Base-by-base conservation (phyloP, 2,329 filamentous ascomycete genomes). In the Colletotrichum sp. region DNA sequence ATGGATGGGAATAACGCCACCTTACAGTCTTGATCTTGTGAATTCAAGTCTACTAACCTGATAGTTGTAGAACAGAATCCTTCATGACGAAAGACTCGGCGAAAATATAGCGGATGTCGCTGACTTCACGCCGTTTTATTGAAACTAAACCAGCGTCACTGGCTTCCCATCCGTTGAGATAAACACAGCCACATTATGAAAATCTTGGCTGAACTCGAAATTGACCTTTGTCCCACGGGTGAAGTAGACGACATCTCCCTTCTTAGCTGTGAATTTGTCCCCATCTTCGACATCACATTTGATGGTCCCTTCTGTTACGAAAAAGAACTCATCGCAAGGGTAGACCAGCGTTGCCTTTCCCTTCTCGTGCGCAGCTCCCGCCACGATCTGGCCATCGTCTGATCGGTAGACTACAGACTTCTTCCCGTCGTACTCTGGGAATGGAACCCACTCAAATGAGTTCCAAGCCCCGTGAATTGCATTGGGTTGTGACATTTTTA, bases 61-160 rank as follows among this genome's bases (percentile, higher is more conserved):
- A 43, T 43, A 12, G 5, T 6, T n/a, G 38, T 43, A 0, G 3
- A 36, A 36, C 16, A 16, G 34, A 1, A 4, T 18, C 1, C 38
- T 3, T 6, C 0, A 5, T 10, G 16, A 43, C 16, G 16, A 10
- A 18, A 10, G 8, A 1, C 38, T 6, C 2, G 38, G 38, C 38
- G 1, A n/a, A 43, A 43, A 3, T 0, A 10, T 10, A 18, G 38
- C 16, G 8, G 16, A 1, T 2, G 16, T 18, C 8, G 16, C 36
- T 9, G 0, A 43, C 5, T 43, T 10, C 8, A 43, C 0, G 2
- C 16, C 16, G 0, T 38, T 38, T 2, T 8, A 43, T 43, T n/a
- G 2, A n/a, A 43, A 43, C 2, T 18, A n/a, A 43, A 43, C 18
- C 8, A 43, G 38, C 18, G 9, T 43, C 38, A 43, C 38, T 43